Evolutionary conservation across 495 filamentous ascomycete genomes (phyloP), one percentile per base, ranked within the genome.

Genomic region (Daldinia concentrica): DNA sequence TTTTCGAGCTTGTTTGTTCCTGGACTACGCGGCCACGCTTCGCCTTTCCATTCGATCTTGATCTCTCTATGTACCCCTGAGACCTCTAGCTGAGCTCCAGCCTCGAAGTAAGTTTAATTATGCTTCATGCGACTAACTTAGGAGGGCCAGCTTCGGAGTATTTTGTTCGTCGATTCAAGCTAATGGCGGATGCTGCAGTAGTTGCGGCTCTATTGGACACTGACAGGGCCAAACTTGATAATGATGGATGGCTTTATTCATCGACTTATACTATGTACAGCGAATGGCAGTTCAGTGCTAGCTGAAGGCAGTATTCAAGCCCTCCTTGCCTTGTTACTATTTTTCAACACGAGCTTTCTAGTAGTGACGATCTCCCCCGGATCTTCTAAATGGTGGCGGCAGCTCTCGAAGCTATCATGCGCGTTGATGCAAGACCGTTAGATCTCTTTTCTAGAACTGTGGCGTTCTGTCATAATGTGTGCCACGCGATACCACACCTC

Each of bases 331-430:
- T 45, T 51, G 62, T 70, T 67, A 12, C 67, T 70, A 70, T 73
- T 69, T 73, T 64, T 55, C 45, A 64, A 74, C 58, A 74, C 71
- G 66, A 74, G 66, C n/a, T 70, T 19, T 52, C 62, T 54, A 60
- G 62, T 57, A 63, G 58, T 27, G 66, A 48, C 54, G 58, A 74
- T 66, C 66, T 62, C 63, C 62, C 29, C 39, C 19, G 22, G 64
- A 64, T 60, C 62, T 43, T 52, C 54, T 55, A n/a, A 66, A 59
- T 62, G 51, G 32, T 41, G 24, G 58, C 12, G 1, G 32, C 51
- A 39, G 71, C 62, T 73, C 58, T 66, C 50, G 66, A 69, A 27
- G 66, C 56, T 63, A 22, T 45, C 45, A 69, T 66, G 66, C 66
- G 45, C 22, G 39, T 57, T 73, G 62, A 73, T 69, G 66, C 62